Base-by-base conservation (phyloP, 768 basidiomycete species). In the Leccinum aurantiacum region DNA sequence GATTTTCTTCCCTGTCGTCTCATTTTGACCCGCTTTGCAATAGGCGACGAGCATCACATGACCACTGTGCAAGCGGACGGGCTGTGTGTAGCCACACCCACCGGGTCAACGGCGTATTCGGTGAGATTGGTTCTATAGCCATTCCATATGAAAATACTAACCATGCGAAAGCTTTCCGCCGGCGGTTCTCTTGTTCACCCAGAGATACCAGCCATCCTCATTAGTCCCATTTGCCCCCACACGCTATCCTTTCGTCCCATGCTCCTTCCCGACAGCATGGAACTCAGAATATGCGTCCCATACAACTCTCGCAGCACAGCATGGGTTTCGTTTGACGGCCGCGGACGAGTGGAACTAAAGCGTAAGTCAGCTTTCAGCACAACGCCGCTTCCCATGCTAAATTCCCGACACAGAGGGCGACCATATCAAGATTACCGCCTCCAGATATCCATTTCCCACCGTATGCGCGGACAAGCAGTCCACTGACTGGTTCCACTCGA, bases 61-160 rank as follows among this genome's bases (percentile, higher is more conserved):
- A 99, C 97, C 1, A 99, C 97, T 2, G 97, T 98, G 3, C 97
- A 98, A 77, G 97, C 95, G 0, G 97, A 99, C 68, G 97, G 97
- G 13, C 78, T 99, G 47, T 93, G 91, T 31, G 88, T 99, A 15
- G 89, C 89, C 24, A 99, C 97, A 0, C 97, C 97, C 8, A 99
- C 97, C 0, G 97, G 97, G 4, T 98, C 97, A 35, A 99, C 97
- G 11, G 97, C 97, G 3, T 99, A 99, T 75, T 99, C 97, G 15
- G 93, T 94, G 67, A 50, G 89, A 59, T 38, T 31, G 4, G 33
- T 41, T 54, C 11, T 41, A 53, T 14, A 15, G n/a, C 24, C 17
- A 17, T 48, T 29, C 6, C 19, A n/a, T 53, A 29, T 6, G 55
- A 27, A 54, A 38, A 61, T 53, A 48, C 59, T 68, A 22, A 67